phyloP scores from a whole-genome alignment of 164 flowering plant genomes.

The Platanus orientalis region DNA sequence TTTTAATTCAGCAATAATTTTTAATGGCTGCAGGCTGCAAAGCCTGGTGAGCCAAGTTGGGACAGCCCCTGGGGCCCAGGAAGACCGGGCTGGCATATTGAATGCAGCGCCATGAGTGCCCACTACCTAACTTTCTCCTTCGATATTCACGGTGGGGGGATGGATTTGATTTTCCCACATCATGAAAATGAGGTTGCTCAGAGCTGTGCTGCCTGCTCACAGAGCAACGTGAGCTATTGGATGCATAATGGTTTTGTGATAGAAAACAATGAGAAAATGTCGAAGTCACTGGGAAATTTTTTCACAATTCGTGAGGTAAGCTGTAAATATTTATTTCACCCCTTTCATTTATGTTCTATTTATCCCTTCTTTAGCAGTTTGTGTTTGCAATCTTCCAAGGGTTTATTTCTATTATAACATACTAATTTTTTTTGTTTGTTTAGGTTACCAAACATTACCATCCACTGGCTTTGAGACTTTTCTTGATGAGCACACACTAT shows the following conservation, averaged over 20 bases:
- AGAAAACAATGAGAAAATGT: conserved; percentile 84
- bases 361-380: not conserved
- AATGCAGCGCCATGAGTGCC: conserved; percentile 99
- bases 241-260: conserved; percentile 94
- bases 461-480: conserved; percentile 85
- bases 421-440: conserved; percentile 16
- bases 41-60: conserved; percentile 90
- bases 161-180: conserved; percentile 92
- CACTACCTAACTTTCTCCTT: conserved; percentile 57
- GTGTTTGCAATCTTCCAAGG: not conserved
- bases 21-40: conserved; percentile 59
- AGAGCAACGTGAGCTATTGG: conserved; percentile 69
- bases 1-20: not conserved
- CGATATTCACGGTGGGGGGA: conserved; percentile 97
- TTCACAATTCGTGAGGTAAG: conserved; percentile 85
- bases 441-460: conserved; percentile 70
- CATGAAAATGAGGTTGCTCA: conserved; percentile 98
- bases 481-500: conserved; percentile 80
- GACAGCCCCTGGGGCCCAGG: conserved; percentile 97
- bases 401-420: not conserved
- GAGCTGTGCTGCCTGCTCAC: conserved; percentile 79
- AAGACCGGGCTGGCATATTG: conserved; percentile 99
- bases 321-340: not conserved
- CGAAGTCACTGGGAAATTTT: conserved; percentile 85
- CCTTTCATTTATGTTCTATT: not conserved